Conservation (phyloP, 2,329 filamentous ascomycete genomes). For the Daldinia sp. region DNA sequence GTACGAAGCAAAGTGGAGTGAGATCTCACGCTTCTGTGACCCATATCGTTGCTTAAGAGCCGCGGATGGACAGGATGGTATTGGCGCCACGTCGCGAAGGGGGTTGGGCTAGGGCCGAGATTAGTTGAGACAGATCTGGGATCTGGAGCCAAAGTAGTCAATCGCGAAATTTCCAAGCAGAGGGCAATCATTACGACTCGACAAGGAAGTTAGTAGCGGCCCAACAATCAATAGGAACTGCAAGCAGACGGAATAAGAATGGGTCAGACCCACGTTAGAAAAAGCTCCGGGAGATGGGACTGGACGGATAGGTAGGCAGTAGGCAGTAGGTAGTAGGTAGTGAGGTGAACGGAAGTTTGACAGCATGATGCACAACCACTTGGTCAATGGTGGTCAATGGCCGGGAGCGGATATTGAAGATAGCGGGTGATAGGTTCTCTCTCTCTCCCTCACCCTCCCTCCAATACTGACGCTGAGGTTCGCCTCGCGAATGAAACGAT, state of each 20-base stretch:
- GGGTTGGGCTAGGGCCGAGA: conserved; percentile 30
- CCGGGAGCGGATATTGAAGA: conserved; percentile 34
- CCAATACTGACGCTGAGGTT: conserved; percentile 11
- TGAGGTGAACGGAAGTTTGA: conserved; percentile 32
- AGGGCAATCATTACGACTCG: conserved; percentile 32
- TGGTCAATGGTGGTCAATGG: conserved; percentile 21
- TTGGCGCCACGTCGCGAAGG: conserved; percentile 56
- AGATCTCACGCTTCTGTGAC: conserved; percentile 53
- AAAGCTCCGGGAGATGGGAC: conserved; percentile 25
- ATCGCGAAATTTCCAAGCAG: conserved; percentile 33
- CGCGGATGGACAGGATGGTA: conserved; percentile 52
- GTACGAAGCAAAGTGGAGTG: conserved; percentile 47
- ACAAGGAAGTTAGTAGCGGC: conserved; percentile 43
- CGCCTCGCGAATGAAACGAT: conserved; percentile 34
- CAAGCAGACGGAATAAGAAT: conserved; percentile 40
- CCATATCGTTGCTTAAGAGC: conserved; percentile 51
- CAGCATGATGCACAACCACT: conserved; percentile 46
- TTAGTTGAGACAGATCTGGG: conserved; percentile 38
- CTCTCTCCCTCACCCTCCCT: conserved; percentile 31
- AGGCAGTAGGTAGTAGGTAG: conserved; percentile 16
- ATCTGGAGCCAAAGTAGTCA: conserved; percentile 35
- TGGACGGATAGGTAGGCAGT: conserved; percentile 15
- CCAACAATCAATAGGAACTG: conserved; percentile 41
- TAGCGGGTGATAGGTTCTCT: conserved; percentile 14
- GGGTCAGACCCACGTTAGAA: conserved; percentile 42